Evolutionary conservation across 306 rosid genomes (phyloP).

Genomic region (Crotalaria pallida): DNA sequence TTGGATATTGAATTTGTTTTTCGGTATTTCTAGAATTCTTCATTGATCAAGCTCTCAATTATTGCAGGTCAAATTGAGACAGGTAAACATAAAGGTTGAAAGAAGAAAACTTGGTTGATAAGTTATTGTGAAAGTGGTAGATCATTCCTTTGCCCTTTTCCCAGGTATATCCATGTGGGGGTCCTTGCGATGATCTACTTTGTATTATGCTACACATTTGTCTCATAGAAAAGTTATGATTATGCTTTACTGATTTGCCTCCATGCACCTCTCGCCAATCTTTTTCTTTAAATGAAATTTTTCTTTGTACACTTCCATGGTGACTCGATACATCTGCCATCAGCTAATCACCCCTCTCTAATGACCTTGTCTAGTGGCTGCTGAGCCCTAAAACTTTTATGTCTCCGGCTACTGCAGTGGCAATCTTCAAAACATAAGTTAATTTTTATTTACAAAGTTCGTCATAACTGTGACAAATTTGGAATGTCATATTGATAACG

Average conservation of each 20-base stretch:
- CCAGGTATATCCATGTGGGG: slow-evolving; percentile 49
- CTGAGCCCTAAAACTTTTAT: background rate
- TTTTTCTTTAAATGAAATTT: slow-evolving; percentile 2
- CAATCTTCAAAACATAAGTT: slow-evolving; percentile 15
- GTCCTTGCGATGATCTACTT: slow-evolving; percentile 60
- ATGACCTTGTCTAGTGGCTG: slow-evolving; percentile 11
- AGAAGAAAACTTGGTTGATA: slow-evolving; percentile 52
- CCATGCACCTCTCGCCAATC: slow-evolving; percentile 7
- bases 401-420: slow-evolving; percentile 15
- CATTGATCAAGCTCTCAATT: slow-evolving; percentile 24
- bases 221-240: slow-evolving; percentile 57
- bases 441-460: slow-evolving; percentile 10
- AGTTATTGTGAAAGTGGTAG: slow-evolving; percentile 64
- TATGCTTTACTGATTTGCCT: slow-evolving; percentile 37
- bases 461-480: background rate
- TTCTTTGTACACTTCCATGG: background rate
- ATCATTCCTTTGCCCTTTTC: slow-evolving; percentile 48
- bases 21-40: background rate
- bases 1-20: background rate
- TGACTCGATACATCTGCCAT: slow-evolving; percentile 11
- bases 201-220: slow-evolving; percentile 67
- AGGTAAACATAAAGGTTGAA: slow-evolving; percentile 40
- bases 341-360: background rate
- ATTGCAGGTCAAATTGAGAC: slow-evolving; percentile 40
- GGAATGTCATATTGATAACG: background rate